These are phyloP conservation scores for Orbilia brochopaga DNA, from an alignment of 2,329 filamentous ascomycete genomes.

Conservation along the genomic window DNA sequence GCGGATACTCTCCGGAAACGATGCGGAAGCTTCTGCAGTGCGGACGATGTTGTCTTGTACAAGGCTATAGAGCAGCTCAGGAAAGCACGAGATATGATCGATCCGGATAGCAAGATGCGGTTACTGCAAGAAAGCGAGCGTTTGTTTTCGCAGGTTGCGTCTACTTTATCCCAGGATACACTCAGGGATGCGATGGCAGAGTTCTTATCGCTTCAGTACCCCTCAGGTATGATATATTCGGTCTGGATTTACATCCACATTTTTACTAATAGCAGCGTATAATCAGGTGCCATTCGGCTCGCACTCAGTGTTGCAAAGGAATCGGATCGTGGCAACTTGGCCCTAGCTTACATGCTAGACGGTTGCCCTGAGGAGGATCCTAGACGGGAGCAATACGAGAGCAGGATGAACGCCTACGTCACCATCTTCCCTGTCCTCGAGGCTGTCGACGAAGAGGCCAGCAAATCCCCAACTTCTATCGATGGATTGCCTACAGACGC, in stretches of 20 bases:
- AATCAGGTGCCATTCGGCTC: conserved; percentile 75
- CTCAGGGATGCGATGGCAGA: conserved; percentile 77
- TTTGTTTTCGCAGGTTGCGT: conserved; percentile 86
- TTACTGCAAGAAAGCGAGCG: conserved; percentile 86
- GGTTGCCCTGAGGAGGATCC: conserved; percentile 74
- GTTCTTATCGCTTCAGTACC: conserved; percentile 80
- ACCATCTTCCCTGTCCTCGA: conserved; percentile 83
- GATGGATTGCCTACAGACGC: conserved; percentile 79
- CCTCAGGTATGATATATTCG: conserved; percentile 27
- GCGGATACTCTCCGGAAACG: conserved; percentile 89
- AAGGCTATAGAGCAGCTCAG: conserved; percentile 96
- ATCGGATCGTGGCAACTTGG: conserved; percentile 83
- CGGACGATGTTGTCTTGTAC: conserved; percentile 97
- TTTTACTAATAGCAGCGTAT: neutral
- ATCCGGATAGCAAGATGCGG: conserved; percentile 76
- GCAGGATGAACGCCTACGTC: conserved; percentile 79
- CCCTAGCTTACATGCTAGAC: conserved; percentile 85
- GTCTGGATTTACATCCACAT: neutral
- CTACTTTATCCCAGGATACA: conserved; percentile 79
- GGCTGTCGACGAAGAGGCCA: conserved; percentile 75
- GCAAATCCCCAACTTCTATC: conserved; percentile 71
- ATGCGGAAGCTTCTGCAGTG: conserved; percentile 96
- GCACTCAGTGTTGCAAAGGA: conserved; percentile 82
- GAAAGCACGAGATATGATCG: conserved; percentile 78
- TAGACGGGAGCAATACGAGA: conserved; percentile 70